Evolutionary conservation across 2,329 filamentous ascomycete genomes (phyloP).

Genomic region (Hypoxylon rubiginosum): DNA sequence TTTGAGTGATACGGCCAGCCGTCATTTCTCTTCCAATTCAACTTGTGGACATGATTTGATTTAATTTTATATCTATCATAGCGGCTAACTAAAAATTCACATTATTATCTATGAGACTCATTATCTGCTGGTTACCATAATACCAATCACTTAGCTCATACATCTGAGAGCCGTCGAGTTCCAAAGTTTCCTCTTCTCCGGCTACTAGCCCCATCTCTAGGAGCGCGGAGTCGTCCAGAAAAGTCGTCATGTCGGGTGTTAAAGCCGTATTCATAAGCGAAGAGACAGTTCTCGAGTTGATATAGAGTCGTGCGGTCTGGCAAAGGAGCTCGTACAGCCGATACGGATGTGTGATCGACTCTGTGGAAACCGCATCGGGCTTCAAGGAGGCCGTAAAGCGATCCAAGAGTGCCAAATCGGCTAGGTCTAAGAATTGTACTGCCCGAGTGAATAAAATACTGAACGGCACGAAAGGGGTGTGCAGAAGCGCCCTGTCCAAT

Average conservation of each 20-base stretch:
- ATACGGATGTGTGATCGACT: conserved; percentile 51
- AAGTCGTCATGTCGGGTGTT: not conserved
- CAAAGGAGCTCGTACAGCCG: conserved; percentile 54
- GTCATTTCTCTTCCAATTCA: no score
- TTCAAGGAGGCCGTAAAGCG: conserved; percentile 52
- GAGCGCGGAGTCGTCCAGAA: conserved; percentile 32
- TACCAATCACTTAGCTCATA: conserved; percentile 45
- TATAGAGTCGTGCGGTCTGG: conserved; percentile 50
- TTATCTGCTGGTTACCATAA: conserved; percentile 47
- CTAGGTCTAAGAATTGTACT: conserved; percentile 46
- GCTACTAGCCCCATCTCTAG: conserved; percentile 18
- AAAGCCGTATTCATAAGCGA: not conserved
- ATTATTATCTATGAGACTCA: conserved; percentile 44
- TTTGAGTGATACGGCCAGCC: no score
- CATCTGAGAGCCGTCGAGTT: not conserved
- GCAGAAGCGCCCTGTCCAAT: conserved; percentile 52
- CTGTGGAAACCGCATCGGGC: conserved; percentile 20
- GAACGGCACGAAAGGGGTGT: conserved; percentile 56
- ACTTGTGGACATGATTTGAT: not conserved
- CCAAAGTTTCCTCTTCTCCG: not conserved
- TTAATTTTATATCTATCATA: not conserved
- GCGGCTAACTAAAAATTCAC: conserved; percentile 30
- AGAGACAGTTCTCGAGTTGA: conserved; percentile 36
- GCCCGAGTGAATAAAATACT: conserved; percentile 54
- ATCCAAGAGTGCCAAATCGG: conserved; percentile 47